Percentiles rank a stretch among this genome's conserved stretches.
Evolutionary conservation across 106 monocot species (phyloP).

Genomic region (Xerophyta viscosa): DNA sequence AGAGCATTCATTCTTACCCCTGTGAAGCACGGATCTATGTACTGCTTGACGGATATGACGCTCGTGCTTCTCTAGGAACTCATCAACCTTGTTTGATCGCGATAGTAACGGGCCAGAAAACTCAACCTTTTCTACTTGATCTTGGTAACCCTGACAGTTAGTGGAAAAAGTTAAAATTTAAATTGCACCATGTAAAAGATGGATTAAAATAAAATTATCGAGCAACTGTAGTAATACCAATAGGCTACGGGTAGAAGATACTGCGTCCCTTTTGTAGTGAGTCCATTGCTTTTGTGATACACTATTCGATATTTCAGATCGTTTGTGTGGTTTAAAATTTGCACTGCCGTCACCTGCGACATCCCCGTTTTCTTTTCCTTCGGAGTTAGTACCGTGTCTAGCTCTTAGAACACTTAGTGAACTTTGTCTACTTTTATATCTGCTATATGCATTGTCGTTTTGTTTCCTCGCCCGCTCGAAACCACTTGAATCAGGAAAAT

Average conservation of each 20-base stretch:
- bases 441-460: slow-evolving; percentile 16
- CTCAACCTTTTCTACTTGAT: slow-evolving; percentile 34
- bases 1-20: slow-evolving; percentile 25
- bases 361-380: slow-evolving; percentile 9
- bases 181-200: neutral
- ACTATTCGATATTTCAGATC: slow-evolving; percentile 16
- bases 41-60: slow-evolving; percentile 39
- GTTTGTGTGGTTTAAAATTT: neutral
- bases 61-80: slow-evolving; percentile 53
- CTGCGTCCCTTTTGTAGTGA: slow-evolving; percentile 11
- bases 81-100: slow-evolving; percentile 47
- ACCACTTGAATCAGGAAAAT: slow-evolving; percentile 19
- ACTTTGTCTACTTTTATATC: slow-evolving; percentile 2
- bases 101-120: slow-evolving; percentile 57
- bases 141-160: slow-evolving; percentile 20
- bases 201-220: neutral
- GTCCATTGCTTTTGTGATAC: slow-evolving; percentile 28
- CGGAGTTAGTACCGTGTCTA: neutral
- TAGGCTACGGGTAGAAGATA: slow-evolving; percentile 20
- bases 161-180: neutral
- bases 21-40: slow-evolving; percentile 47
- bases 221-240: slow-evolving; percentile 19
- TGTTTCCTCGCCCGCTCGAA: slow-evolving; percentile 28
- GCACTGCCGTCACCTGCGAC: neutral
- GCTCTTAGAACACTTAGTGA: slow-evolving; percentile 4